Base-by-base conservation (phyloP, 2,329 filamentous ascomycete genomes). In the Helicocarpus griseus region DNA sequence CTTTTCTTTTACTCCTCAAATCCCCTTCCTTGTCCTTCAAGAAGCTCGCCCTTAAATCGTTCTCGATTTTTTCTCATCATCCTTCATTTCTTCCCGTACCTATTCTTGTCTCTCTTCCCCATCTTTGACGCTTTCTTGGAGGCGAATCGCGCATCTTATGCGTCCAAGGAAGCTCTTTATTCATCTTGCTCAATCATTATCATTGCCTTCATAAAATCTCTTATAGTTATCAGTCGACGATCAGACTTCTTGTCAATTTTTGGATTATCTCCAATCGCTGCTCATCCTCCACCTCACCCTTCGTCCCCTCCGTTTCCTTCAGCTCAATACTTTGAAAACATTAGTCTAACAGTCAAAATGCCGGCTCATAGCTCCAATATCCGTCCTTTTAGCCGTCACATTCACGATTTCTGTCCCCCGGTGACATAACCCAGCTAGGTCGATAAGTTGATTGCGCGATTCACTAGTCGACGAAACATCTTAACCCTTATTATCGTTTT, bases 331-430 rank as follows among this genome's bases (percentile, higher is more conserved):
- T 56, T 50, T 52, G 54, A 56, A 56, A 54, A 53, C 49, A 58
- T 52, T 57, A 57, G 55, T 66, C 65, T 66, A 64, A 69, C 64
- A 58, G 63, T 68, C 62, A 67, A 62, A 53, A 63, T 69, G 57
- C 60, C 58, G 59, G 60, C 55, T 62, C 59, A 62, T 69, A 71
- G 67, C 67, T 65, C 57, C 57, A 49, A 43, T 54, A 52, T 51
- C 24, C 46, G 22, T 26, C 31, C 50, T 9, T 44, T 40, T 49
- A 13, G 19, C 35, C 19, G 14, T 48, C 26, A 31, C 9, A 22
- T 49, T 19, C 24, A 51, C 47, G 38, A 51, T 17, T 51, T 48
- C 53, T 28, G 44, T 43, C 47, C 45, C 21, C 41, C 50, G 9
- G 49, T 49, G 49, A 57, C 53, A 51, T 56, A 52, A 39, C 48